Conservation (phyloP, 2,329 filamentous ascomycete species). For the Colletotrichum sansevieriae region DNA sequence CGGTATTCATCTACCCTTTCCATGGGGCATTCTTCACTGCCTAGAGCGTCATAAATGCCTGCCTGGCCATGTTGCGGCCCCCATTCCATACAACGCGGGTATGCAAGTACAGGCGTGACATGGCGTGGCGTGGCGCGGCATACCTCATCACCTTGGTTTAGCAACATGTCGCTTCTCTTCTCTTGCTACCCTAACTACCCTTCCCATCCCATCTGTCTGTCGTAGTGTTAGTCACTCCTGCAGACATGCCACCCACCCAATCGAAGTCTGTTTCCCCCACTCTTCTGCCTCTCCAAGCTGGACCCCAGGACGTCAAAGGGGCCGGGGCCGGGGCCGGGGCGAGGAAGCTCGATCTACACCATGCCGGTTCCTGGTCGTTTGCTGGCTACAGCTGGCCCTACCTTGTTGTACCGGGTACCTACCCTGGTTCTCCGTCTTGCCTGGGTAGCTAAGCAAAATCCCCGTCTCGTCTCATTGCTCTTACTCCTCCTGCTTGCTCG, state of each 20-base stretch:
- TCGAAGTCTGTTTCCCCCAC: slow-evolving; percentile 1
- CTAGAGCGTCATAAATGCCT: neutral
- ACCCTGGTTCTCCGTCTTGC: slow-evolving; percentile 3
- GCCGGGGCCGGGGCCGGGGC: slow-evolving; percentile 34
- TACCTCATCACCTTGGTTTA: slow-evolving; percentile 28
- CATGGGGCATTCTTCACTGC: slow-evolving; percentile 11
- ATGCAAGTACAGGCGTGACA: slow-evolving; percentile 33
- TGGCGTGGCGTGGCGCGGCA: slow-evolving; percentile 34
- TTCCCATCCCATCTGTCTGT: slow-evolving; percentile 16
- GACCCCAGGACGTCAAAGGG: slow-evolving; percentile 37
- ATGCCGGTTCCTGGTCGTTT: slow-evolving; percentile 24
- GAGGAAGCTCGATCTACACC: slow-evolving; percentile 24
- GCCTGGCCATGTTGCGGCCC: neutral
- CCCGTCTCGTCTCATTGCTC: slow-evolving; percentile 15
- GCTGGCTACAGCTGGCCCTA: slow-evolving; percentile 7
- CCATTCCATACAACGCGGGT: slow-evolving; percentile 22
- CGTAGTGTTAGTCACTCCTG: slow-evolving; percentile 30
- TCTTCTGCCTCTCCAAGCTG: slow-evolving; percentile 10
- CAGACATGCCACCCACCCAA: slow-evolving; percentile 11
- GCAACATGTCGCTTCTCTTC: neutral
- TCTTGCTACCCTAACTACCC: neutral
- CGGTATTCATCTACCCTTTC: no score
- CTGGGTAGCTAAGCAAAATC: slow-evolving; percentile 29
- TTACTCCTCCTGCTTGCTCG: slow-evolving; percentile 22
- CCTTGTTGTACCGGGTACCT: slow-evolving; percentile 23